Percentiles rank a stretch among this genome's conserved stretches.
phyloP scores from a whole-genome alignment of 202 grass and related monocot species.

The Schoenoplectus tabernaemontani region DNA sequence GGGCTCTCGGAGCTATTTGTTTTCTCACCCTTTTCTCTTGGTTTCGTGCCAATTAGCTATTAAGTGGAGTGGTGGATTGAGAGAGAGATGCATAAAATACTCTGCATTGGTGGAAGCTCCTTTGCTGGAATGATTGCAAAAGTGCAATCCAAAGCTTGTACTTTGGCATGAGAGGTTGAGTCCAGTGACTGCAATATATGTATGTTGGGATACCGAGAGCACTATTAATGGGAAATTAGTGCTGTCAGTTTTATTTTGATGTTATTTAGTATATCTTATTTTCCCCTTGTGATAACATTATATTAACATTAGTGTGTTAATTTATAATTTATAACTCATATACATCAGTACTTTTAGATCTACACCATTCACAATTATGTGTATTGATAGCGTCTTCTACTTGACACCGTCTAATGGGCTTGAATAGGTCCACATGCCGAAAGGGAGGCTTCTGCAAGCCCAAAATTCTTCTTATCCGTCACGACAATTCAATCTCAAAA shows the following conservation, averaged over 20 bases:
- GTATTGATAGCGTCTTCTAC: no score
- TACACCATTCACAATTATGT: not conserved
- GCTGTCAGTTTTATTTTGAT: not conserved
- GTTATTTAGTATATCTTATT: not conserved
- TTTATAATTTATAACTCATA: no score
- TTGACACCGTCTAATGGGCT: no score
- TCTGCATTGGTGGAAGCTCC: slow-evolving; percentile 11
- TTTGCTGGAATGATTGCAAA: slow-evolving; percentile 22
- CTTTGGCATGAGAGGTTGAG: slow-evolving; percentile 13
- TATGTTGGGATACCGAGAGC: not conserved
- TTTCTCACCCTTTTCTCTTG: not conserved
- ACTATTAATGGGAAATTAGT: not conserved
- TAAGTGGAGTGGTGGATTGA: slow-evolving; percentile 6
- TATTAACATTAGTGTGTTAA: no score
- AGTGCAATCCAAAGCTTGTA: slow-evolving; percentile 23
- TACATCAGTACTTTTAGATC: not conserved
- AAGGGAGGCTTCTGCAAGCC: no score
- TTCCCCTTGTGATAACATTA: no score
- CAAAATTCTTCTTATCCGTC: no score
- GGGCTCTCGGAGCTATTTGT: not conserved
- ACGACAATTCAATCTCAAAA: no score
- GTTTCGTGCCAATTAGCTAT: not conserved
- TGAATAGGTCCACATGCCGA: no score
- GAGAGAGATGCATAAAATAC: slow-evolving; percentile 13
- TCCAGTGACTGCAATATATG: slow-evolving; percentile 10